Base-by-base conservation (phyloP, 495 filamentous ascomycete species). In the Extremus antarcticus region DNA sequence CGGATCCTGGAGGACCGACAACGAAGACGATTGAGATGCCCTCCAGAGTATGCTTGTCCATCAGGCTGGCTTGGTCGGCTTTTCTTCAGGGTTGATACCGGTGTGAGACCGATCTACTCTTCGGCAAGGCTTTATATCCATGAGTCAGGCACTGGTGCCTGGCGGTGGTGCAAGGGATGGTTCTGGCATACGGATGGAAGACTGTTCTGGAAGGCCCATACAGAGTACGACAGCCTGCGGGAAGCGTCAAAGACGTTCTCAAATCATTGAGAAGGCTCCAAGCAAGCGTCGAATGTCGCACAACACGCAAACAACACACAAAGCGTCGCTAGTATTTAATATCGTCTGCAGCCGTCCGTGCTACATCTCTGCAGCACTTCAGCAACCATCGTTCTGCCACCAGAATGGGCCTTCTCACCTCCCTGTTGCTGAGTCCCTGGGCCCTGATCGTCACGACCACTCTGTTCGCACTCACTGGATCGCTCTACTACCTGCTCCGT, bases 21-120 rank as follows among this genome's bases (percentile, higher is more conserved):
- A 39, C 7, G 19, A 39, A 46, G 22, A 35, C 4, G 25, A 39
- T 11, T 9, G 3, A 46, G 11, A 43, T 53, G 25, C 4, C 15
- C 16, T 53, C 16, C 53, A 53, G 43, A 10, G 9, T n/a, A 25
- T 52, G 19, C 20, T 53, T 23, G 23, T 48, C 53, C n/a, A 20
- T 56, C 13, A 13, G 7, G 4, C 7, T 13, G 29, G 29, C 29
- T 35, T 35, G 4, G 29, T 4, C 4, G 4, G 29, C 7, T 13
- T 4, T 7, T 35, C 29, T 35, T 35, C 7, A 4, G 29, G 29
- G 29, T 35, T 35, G 7, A 35, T 13, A 7, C 13, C 29, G 29
- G 4, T 35, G 29, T 7, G 29, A 35, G 29, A 35, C 7, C 29
- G 13, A 13, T 4, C 29, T 4, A 13, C 13, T 4, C 29, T 35